These are phyloP conservation scores for Sparassis latifolia DNA, from an alignment of 1,284 basidiomycete genomes.

Conservation along the genomic window DNA sequence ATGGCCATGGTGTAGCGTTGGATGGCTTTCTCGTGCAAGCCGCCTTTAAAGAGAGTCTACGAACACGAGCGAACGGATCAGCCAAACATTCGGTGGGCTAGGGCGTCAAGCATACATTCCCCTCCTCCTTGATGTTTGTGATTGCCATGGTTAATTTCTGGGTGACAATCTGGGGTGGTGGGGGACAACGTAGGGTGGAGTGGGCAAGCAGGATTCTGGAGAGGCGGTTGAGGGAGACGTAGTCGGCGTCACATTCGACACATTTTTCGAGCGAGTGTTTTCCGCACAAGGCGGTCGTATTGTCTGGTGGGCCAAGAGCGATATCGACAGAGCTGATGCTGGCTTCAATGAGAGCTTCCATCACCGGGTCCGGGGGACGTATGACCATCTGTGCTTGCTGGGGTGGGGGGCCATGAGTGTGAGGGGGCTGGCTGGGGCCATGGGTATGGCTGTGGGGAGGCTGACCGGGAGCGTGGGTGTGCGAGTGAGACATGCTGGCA, in stretches of 20 bases:
- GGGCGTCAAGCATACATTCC: constrained; percentile 56
- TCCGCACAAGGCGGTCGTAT: constrained; percentile 48
- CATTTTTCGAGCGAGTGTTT: constrained; percentile 68
- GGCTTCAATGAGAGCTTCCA: constrained; percentile 71
- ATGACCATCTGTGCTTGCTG: constrained; percentile 34
- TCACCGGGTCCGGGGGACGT: constrained; percentile 54
- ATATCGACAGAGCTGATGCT: constrained; percentile 60
- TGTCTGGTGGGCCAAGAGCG: constrained; percentile 45
- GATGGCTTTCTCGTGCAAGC: constrained; percentile 73
- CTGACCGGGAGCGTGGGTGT: constrained; percentile 30
- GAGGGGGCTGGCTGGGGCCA: constrained; percentile 24
- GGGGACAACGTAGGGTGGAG: constrained; percentile 72
- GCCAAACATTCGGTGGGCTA: neutral
- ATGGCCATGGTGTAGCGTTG: constrained; percentile 82
- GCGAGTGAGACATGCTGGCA: constrained; percentile 22
- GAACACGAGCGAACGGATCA: constrained; percentile 3
- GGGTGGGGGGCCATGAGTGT: constrained; percentile 18
- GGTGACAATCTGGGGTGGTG: constrained; percentile 72
- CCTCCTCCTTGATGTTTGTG: constrained; percentile 80
- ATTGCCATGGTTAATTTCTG: constrained; percentile 72
- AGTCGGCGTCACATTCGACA: constrained; percentile 65
- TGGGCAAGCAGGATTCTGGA: constrained; percentile 64
- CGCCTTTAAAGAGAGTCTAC: constrained; percentile 71
- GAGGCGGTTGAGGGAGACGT: constrained; percentile 63
- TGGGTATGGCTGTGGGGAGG: constrained; percentile 30